Conservation (phyloP, 2,329 filamentous ascomycete species). For the Aspergillus puulaauensis region DNA sequence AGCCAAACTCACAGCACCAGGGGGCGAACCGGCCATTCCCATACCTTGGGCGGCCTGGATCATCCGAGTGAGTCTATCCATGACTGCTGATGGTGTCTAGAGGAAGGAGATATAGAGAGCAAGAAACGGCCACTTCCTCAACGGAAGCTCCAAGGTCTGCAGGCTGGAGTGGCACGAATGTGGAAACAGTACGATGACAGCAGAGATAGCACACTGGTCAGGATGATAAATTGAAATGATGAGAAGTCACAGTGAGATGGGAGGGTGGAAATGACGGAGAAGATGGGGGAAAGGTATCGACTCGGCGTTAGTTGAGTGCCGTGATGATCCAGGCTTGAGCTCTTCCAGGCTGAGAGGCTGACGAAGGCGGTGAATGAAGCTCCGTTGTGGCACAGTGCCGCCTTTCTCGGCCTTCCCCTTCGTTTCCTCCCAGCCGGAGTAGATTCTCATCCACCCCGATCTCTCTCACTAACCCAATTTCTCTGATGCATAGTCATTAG, state of each 20-base stretch:
- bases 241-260: neutral
- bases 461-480: slow-evolving; percentile 8
- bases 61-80: slow-evolving; percentile 92
- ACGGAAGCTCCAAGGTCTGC: slow-evolving; percentile 28
- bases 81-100: slow-evolving; percentile 44
- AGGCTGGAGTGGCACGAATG: neutral
- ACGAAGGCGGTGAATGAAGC: slow-evolving; percentile 34
- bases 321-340: slow-evolving; percentile 13
- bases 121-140: slow-evolving; percentile 26
- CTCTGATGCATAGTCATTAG: slow-evolving; percentile 5
- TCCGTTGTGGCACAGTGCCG: slow-evolving; percentile 12
- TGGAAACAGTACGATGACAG: neutral
- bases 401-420: slow-evolving; percentile 26
- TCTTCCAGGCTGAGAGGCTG: slow-evolving; percentile 23
- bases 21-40: slow-evolving; percentile 43
- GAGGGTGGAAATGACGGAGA: slow-evolving; percentile 1
- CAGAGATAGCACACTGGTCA: neutral
- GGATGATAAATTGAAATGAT: neutral
- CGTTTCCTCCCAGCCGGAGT: slow-evolving; percentile 16
- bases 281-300: slow-evolving; percentile 9
- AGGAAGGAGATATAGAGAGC: slow-evolving; percentile 16
- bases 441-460: slow-evolving; percentile 15
- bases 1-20: slow-evolving; percentile 39
- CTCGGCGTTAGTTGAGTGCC: slow-evolving; percentile 6
- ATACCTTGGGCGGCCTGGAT: slow-evolving; percentile 70